These are phyloP conservation scores for Linderina pennispora DNA, from an alignment of 192 early-diverging fungal species.

Conservation along the genomic window DNA sequence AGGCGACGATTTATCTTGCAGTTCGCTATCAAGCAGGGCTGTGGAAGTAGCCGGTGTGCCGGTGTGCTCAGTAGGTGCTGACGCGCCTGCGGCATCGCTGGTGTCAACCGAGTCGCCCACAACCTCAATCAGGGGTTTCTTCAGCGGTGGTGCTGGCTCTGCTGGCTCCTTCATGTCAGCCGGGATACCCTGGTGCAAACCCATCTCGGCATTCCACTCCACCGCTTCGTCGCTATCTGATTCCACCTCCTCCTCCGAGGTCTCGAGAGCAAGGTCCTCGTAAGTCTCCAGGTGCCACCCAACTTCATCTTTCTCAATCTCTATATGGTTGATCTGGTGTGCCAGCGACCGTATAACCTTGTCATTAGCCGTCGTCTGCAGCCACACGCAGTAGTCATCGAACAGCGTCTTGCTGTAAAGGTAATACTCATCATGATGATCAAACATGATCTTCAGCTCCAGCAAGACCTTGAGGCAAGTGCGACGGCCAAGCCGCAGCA, in stretches of 20 bases:
- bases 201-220: no score
- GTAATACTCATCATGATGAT: constrained; percentile 83
- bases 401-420: constrained; percentile 82
- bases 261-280: constrained; percentile 61
- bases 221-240: neutral
- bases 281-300: constrained; percentile 79
- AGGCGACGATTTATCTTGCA: no score
- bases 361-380: constrained; percentile 71
- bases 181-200: no score
- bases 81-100: no score
- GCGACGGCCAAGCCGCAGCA: constrained; percentile 79
- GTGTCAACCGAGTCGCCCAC: neutral
- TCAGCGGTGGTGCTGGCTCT: neutral
- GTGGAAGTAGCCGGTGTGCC: no score
- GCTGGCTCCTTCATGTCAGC: neutral
- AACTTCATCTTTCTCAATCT: constrained; percentile 58
- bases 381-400: constrained; percentile 97
- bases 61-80: no score
- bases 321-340: constrained; percentile 68
- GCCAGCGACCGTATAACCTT: constrained; percentile 68
- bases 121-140: constrained; percentile 7
- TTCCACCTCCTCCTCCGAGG: constrained; percentile 34
- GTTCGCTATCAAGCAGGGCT: no score
- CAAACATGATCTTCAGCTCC: constrained; percentile 70
- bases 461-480: constrained; percentile 75